Conservation (phyloP, 345 rosid species). For the Salix brachista region DNA sequence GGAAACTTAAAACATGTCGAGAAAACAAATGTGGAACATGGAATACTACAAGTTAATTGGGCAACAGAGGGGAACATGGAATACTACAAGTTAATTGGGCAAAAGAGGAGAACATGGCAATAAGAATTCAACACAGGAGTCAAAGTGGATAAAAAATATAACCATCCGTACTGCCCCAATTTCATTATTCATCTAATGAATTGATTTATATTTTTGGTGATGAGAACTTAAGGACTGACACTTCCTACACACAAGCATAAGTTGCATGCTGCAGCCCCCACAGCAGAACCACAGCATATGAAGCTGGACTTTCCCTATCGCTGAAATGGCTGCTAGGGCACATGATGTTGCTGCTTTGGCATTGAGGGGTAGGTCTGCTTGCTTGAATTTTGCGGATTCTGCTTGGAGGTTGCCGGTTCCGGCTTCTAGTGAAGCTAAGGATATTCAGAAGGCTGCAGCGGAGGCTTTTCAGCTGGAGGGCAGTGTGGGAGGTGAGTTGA, state of each 20-base stretch:
- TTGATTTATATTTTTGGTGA: neutral
- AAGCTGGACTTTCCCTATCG: constrained; percentile 52
- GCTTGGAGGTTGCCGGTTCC: constrained; percentile 54
- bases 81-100: neutral
- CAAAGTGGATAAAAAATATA: neutral
- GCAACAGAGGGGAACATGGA: neutral
- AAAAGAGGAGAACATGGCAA: neutral
- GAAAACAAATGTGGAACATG: neutral
- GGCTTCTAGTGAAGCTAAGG: constrained; percentile 50
- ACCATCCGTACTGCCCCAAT: neutral
- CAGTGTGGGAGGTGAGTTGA: constrained; percentile 6
- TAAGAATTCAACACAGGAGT: neutral
- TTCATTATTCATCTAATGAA: constrained; percentile 9
- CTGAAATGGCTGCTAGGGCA: constrained; percentile 92
- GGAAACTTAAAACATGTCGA: constrained; percentile 8
- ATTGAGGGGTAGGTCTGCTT: constrained; percentile 66
- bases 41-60: neutral
- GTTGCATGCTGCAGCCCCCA: neutral
- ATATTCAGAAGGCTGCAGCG: constrained; percentile 69
- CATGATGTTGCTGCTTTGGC: constrained; percentile 84
- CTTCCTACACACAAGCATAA: neutral
- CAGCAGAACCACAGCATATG: neutral
- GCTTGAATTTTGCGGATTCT: constrained; percentile 87
- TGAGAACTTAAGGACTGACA: neutral
- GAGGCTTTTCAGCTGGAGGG: constrained; percentile 44